Evolutionary conservation across 106 monocot species (phyloP).

Genomic region (Allium sativum): DNA sequence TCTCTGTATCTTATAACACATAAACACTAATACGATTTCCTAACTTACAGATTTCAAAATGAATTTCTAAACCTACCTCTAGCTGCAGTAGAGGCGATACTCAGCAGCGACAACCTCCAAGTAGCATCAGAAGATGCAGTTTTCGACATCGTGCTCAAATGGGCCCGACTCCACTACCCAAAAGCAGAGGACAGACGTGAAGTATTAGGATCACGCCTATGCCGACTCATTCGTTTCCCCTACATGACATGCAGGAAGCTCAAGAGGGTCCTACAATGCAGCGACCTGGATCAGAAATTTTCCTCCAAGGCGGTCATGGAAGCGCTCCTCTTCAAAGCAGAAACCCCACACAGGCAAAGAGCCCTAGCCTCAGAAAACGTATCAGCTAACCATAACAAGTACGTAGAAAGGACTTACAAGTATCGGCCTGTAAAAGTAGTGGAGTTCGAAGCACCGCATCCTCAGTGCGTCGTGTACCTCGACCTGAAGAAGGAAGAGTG

Average conservation of each 20-base stretch:
- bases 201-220: conserved; percentile 37
- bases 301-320: conserved; percentile 54
- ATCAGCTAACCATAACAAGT: conserved; percentile 15
- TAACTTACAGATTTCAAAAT: conserved; percentile 40
- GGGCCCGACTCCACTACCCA: conserved; percentile 56
- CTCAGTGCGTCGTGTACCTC: conserved; percentile 66
- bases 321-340: conserved; percentile 63
- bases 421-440: conserved; percentile 70
- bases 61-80: conserved; percentile 64
- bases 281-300: conserved; percentile 48
- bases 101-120: conserved; percentile 55
- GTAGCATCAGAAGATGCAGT: conserved; percentile 76
- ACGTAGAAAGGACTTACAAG: conserved; percentile 57
- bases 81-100: conserved; percentile 49
- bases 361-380: conserved; percentile 32
- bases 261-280: conserved; percentile 44
- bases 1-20: background rate
- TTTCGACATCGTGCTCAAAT: conserved; percentile 60
- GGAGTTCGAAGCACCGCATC: conserved; percentile 58
- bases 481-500: conserved; percentile 60
- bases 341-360: conserved; percentile 51
- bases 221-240: conserved; percentile 46
- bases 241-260: conserved; percentile 62
- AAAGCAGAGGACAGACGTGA: conserved; percentile 45
- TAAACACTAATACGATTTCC: background rate